Evolutionary conservation across 179 eudicot species (phyloP).

Genomic region (Drosera spatulata): DNA sequence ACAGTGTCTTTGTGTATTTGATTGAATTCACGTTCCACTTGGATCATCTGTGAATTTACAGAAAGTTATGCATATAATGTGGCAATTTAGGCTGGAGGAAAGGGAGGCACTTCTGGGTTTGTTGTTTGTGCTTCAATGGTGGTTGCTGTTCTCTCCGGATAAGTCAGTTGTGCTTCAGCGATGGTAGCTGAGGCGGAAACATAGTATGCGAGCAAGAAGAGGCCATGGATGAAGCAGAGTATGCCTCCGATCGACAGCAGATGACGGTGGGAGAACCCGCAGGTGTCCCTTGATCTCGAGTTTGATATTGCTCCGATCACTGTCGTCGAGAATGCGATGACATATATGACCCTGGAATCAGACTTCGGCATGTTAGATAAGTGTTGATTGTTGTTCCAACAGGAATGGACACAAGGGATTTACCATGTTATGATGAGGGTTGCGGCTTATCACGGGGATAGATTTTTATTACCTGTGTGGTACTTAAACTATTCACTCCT

Average conservation of each 20-base stretch:
- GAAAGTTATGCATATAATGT: neutral
- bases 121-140: neutral
- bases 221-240: slow-evolving; percentile 48
- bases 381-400: neutral
- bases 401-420: neutral
- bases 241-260: slow-evolving; percentile 45
- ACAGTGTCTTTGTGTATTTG: no score
- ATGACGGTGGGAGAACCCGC: slow-evolving; percentile 37
- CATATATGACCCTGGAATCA: slow-evolving; percentile 29
- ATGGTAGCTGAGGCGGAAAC: slow-evolving; percentile 31
- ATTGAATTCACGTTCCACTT: no score
- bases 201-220: slow-evolving; percentile 38
- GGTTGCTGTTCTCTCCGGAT: slow-evolving; percentile 8
- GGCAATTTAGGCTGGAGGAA: neutral
- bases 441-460: no score
- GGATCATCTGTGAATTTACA: no score
- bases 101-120: neutral
- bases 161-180: slow-evolving; percentile 16
- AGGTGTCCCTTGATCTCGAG: slow-evolving; percentile 32
- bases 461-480: no score
- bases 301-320: slow-evolving; percentile 32
- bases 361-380: neutral
- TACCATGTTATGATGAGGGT: slow-evolving; percentile 74
- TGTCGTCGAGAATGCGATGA: slow-evolving; percentile 36
- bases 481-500: no score